Evolutionary conservation across 2,329 filamentous ascomycete genomes (phyloP).

Genomic region (Ustulina deusta): DNA sequence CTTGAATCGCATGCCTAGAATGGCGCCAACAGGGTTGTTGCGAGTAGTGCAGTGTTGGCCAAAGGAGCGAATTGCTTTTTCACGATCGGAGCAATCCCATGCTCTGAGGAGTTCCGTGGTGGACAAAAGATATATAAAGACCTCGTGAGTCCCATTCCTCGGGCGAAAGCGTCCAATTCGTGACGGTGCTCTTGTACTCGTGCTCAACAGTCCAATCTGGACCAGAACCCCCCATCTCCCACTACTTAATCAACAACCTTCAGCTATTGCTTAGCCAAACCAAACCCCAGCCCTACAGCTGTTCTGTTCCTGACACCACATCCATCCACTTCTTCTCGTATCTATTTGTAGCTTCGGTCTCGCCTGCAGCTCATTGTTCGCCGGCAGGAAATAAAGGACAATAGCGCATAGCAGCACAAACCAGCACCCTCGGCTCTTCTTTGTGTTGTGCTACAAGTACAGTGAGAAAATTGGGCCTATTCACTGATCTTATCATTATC

Average conservation of each 20-base stretch:
- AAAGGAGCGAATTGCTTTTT: constrained; percentile 30
- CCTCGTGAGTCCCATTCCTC: constrained; percentile 30
- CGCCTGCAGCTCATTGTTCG: constrained; percentile 21
- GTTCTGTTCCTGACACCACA: constrained; percentile 28
- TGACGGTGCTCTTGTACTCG: constrained; percentile 15
- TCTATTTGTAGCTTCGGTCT: constrained; percentile 35
- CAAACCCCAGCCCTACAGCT: constrained; percentile 23
- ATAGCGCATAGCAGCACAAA: constrained; percentile 8
- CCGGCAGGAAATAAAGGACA: constrained; percentile 11
- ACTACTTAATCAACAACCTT: constrained; percentile 24
- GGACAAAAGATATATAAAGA: constrained; percentile 34
- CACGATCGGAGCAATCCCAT: constrained; percentile 22
- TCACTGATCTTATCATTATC: constrained; percentile 11
- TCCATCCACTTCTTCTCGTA: constrained; percentile 35
- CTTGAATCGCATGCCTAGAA: constrained; percentile 20
- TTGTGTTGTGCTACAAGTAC: constrained; percentile 10
- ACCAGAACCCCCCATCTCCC: constrained; percentile 20
- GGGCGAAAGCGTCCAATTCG: constrained; percentile 19
- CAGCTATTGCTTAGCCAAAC: constrained; percentile 28
- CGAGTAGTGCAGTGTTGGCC: constrained; percentile 8
- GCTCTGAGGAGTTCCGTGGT: constrained; percentile 14
- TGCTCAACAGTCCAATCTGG: constrained; percentile 18
- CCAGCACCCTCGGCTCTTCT: constrained; percentile 4
- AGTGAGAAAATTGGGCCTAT: constrained; percentile 25
- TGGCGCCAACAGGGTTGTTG: constrained; percentile 32